phyloP scores from a whole-genome alignment of 2,329 filamentous ascomycete species.

The Botrytis hyacinthi region DNA sequence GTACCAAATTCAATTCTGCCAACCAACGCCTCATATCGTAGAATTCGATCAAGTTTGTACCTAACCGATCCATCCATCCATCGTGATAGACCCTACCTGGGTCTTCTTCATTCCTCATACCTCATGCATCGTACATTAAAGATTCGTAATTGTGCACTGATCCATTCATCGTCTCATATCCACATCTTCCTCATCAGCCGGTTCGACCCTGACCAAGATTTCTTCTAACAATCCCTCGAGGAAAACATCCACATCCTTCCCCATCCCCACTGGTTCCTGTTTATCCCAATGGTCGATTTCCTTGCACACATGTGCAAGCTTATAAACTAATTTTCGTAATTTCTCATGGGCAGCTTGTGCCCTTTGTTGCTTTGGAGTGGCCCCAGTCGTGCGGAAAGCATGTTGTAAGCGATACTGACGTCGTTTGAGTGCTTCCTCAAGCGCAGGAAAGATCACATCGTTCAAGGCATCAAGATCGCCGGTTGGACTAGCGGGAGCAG shows the following conservation, averaged over 20 bases:
- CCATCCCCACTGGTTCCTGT: conserved; percentile 88
- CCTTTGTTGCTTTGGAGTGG: conserved; percentile 64
- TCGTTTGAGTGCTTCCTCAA: conserved; percentile 86
- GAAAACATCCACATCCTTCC: conserved; percentile 82
- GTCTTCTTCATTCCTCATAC: neutral
- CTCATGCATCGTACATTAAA: conserved; percentile 15
- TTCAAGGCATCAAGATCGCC: conserved; percentile 81
- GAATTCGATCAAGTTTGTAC: conserved; percentile 17
- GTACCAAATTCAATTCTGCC: conserved; percentile 21
- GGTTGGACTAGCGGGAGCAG: conserved; percentile 55
- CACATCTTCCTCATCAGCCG: conserved; percentile 52
- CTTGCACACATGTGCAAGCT: conserved; percentile 77
- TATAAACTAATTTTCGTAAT: conserved; percentile 75
- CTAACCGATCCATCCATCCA: conserved; percentile 19
- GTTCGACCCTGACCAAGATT: conserved; percentile 86
- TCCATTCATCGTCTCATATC: conserved; percentile 30
- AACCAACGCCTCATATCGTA: conserved; percentile 17
- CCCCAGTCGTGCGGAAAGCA: conserved; percentile 39
- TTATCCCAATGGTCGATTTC: conserved; percentile 90
- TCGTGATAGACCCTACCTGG: neutral
- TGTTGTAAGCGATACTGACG: conserved; percentile 59
- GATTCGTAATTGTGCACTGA: conserved; percentile 10
- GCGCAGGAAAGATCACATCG: conserved; percentile 87
- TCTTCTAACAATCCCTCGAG: conserved; percentile 92
- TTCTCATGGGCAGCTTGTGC: conserved; percentile 75